Evolutionary conservation across 495 filamentous ascomycete genomes (phyloP), one percentile per base, ranked within the genome.

Genomic region (Darksidea phi): DNA sequence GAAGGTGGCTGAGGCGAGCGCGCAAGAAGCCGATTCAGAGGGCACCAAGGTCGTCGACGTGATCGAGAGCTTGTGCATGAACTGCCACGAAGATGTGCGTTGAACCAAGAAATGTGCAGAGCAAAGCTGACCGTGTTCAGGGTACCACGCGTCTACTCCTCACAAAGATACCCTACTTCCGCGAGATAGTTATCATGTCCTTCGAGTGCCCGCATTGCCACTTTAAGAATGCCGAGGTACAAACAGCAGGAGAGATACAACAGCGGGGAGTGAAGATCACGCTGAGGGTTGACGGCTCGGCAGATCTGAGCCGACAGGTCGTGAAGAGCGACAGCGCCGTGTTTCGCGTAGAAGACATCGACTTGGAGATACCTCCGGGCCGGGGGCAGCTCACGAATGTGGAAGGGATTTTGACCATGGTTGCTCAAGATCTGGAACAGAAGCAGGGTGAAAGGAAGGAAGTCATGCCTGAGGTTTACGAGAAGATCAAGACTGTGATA

Each of bases 161-260:
- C 38, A 92, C 93, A 46, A 84, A 86, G 48, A 95, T 99, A 20
- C 95, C 94, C 20, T 97, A 86, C 78, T 97, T 99, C 81, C 88
- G 90, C 70, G 94, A 99, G 72, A 84, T 97, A 59, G 90, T 99
- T 62, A 82, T 99, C 64, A 95, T 96, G 84, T 96, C 91, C 47
- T 99, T 99, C 77, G 83, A 83, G 60, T 99, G 94, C 76, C 82
- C 87, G 0, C 82, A 96, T 71, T 99, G 94, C 77, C 74, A 84
- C 71, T 89, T 95, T 74, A 80, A 84, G 56, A 93, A 97, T 78
- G 91, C 91, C 72, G 90, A 95, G 68, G 85, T 97, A 57, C 91
- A 96, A 70, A 84, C 91, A 7, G 94, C 94, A 10, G 88, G 88
- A 34, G 84, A 88, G 64, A 94, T 97, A 62, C 94, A 97, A 75